phyloP scores from a whole-genome alignment of 1,284 basidiomycete species.

The Naganishia liquefaciens region DNA sequence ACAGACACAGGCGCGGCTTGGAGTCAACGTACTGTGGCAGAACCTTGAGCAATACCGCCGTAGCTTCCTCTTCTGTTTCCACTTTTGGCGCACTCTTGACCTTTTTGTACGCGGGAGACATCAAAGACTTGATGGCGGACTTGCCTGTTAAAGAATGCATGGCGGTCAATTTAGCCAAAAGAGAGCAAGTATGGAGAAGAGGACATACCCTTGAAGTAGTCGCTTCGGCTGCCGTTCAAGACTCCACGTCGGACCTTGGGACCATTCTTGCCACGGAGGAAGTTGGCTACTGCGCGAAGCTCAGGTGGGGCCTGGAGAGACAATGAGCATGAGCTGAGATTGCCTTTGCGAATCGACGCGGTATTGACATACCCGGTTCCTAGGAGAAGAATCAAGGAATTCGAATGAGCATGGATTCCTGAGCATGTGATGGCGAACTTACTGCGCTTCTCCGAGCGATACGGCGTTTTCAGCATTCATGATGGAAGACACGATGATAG shows the following conservation, averaged over 20 bases:
- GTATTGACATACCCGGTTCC: constrained; percentile 5
- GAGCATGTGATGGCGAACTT: neutral
- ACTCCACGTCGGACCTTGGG: constrained; percentile 88
- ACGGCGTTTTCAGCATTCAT: constrained; percentile 27
- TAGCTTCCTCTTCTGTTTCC: constrained; percentile 74
- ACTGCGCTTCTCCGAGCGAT: constrained; percentile 21
- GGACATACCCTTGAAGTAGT: constrained; percentile 91
- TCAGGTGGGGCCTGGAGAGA: constrained; percentile 63
- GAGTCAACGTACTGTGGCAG: constrained; percentile 60
- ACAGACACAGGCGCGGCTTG: too few species aligned
- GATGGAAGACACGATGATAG: neutral
- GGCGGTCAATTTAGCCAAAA: neutral
- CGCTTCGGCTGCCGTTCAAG: constrained; percentile 89
- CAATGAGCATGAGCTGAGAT: too few species aligned
- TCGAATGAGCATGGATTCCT: neutral
- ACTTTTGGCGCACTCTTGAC: constrained; percentile 79
- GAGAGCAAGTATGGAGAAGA: neutral
- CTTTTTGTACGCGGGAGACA: constrained; percentile 87
- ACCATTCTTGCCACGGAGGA: constrained; percentile 78
- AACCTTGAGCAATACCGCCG: constrained; percentile 66
- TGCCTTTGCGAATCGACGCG: neutral
- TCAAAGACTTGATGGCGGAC: constrained; percentile 84
- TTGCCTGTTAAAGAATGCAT: constrained; percentile 63
- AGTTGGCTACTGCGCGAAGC: constrained; percentile 76
- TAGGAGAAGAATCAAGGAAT: neutral